Base-by-base conservation (phyloP, 2,329 filamentous ascomycete species). In the Geosmithia putterillii region DNA sequence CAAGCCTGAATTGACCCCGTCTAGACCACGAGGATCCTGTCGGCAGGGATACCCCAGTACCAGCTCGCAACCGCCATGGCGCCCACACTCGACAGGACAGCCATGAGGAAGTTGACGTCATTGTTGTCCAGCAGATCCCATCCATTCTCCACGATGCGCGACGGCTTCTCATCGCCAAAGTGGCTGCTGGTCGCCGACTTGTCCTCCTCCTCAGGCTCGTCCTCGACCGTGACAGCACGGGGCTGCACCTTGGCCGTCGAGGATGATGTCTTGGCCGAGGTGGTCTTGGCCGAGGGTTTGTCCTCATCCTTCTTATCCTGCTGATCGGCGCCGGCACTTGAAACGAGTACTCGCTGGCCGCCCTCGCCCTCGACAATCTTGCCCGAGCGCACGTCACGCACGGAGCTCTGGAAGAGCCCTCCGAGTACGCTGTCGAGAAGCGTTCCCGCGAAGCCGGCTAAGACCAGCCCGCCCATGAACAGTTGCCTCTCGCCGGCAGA, bases 81-180 rank as follows among this genome's bases (percentile, higher is more conserved):
- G 4, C 81, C 76, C 17, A 88, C 50, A 57, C 86, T 95, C 76
- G 94, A 89, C 4, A 71, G 70, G 14, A 77, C 71, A 0, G 90
- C 89, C 90, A 95, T 96, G 45, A 90, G 60, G 45, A 95, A 77
- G 60, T 98, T 98, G 53, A 98, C 88, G 44, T 86, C 84, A 60
- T 98, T 98, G 61, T 98, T 98, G 61, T 94, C 88, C 45, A 98
- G 67, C 47, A 94, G 59, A 57, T 95, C 75, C 75, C 65, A 70
- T 42, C 57, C 87, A 51, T 69, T 83, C 62, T 85, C 78, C 7
- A 81, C 62, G 5, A 79, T 65, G 17, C 83, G 68, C 42, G 79
- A 81, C 47, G 81, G 74, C 52, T 69, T 70, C 44, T 70, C 64
- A 45, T 71, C 65, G 2, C 75, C 63, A 65, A 74, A 73, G 54